phyloP scores from a whole-genome alignment of 2,329 filamentous ascomycete genomes.

The Mycosphaerelloides madeirae region DNA sequence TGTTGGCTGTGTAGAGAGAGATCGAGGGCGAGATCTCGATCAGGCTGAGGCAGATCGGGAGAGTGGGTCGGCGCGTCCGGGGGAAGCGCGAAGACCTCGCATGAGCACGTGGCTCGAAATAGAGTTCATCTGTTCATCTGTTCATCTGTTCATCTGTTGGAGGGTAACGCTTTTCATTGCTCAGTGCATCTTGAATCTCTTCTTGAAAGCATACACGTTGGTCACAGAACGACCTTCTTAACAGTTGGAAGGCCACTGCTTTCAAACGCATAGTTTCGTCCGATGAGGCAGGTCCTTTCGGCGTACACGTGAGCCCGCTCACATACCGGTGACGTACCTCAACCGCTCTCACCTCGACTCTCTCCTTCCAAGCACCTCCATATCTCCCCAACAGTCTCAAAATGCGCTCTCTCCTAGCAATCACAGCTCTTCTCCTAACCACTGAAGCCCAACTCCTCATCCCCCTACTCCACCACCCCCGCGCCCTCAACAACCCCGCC shows the following conservation, averaged over 20 bases:
- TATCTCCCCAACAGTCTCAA: not conserved
- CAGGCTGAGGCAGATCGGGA: conserved; percentile 1
- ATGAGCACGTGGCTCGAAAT: conserved; percentile 3
- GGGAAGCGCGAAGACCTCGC: not conserved
- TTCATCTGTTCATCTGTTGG: too few species aligned
- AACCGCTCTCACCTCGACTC: not conserved
- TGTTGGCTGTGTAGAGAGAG: not conserved
- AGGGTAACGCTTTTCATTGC: too few species aligned
- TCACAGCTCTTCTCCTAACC: conserved; percentile 1
- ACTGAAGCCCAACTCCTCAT: conserved; percentile 7
- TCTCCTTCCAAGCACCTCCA: conserved; percentile 11
- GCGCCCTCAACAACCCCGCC: not conserved
- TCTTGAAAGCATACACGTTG: too few species aligned
- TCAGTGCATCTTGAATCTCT: too few species aligned
- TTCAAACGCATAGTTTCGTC: too few species aligned
- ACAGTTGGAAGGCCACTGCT: too few species aligned
- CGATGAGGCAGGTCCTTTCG: too few species aligned
- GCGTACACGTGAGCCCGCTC: not conserved
- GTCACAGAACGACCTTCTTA: too few species aligned
- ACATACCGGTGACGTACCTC: not conserved
- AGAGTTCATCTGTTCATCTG: too few species aligned
- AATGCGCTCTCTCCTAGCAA: conserved; percentile 2
- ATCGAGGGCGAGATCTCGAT: not conserved
- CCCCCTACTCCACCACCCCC: conserved; percentile 1
- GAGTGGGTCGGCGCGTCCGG: not conserved